Evolutionary conservation across 257 asterid genomes (phyloP), one percentile per base, ranked within the genome.

Genomic region (Lavandula angustifolia): DNA sequence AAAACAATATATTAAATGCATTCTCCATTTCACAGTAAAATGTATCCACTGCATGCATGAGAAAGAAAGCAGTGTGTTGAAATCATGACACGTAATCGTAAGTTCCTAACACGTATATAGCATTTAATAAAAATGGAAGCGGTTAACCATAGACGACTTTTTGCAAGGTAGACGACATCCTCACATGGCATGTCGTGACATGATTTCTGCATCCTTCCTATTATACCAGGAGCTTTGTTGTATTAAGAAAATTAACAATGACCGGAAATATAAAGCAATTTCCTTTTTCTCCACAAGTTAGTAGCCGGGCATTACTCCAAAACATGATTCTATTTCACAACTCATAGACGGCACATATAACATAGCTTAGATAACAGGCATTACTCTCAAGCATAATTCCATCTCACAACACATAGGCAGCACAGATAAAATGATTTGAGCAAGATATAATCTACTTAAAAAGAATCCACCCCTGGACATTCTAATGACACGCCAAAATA

Each of bases 51-150:
- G 16, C 58, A 13, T 56, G 55, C 34, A 16, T 37, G 68, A 48
- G 56, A 56, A 50, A 27, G 34, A 57, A 56, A 55, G 32, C 37
- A 61, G 14, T 6, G 8, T 32, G 17, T 34, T 14, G 22, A 41
- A 64, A 55, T 54, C 65, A 71, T 35, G 70, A 71, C 66, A 64
- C 60, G 1, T 57, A 47, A 60, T 29, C 71, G 56, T 18, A 38
- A 2, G 46, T 17, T 60, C 59, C 34, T 35, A 54, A 32, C 11
- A 17, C 49, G 13, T 54, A 40, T 17, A 55, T 2, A 40, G 53
- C 62, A 44, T 50, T 27, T 9, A 44, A 67, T 42, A 50, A 47
- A 71, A 49, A 41, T 1, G 54, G 37, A 41, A 46, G 51, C 61
- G 32, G 14, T 11, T 51, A 40, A 40, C 53, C 54, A 43, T 3